A percentile compares a stretch with the other conserved stretches of the same genome.
Evolutionary conservation across 148 eudicot genomes (phyloP).

Genomic region (Tetragonia tetragonoides): DNA sequence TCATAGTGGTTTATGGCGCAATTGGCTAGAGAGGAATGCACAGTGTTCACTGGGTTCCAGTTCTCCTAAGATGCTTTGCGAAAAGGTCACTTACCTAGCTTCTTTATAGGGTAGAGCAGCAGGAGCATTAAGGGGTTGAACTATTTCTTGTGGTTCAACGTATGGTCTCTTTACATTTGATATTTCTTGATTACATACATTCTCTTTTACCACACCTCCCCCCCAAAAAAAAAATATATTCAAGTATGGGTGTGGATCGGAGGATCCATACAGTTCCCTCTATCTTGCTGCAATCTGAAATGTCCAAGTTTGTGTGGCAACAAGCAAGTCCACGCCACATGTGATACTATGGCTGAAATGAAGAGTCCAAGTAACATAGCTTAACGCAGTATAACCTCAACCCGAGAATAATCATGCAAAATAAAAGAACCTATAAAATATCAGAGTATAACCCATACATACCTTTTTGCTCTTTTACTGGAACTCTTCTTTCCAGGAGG

Average conservation of each 20-base stretch:
- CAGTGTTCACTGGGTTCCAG: no score
- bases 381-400: neutral
- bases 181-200: no score
- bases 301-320: neutral
- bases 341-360: neutral
- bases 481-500: conserved; percentile 15
- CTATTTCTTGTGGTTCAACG: no score
- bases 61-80: no score
- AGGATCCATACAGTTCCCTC: neutral
- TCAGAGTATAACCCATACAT: conserved; percentile 18
- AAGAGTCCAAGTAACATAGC: neutral
- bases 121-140: no score
- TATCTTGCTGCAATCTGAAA: neutral
- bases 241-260: neutral
- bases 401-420: neutral
- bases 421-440: neutral
- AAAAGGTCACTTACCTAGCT: neutral
- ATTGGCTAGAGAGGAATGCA: no score
- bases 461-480: conserved; percentile 15
- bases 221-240: neutral
- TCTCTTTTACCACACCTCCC: neutral
- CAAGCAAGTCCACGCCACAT: neutral
- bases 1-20: no score
- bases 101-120: no score
- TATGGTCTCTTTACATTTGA: no score